Evolutionary conservation across 148 eudicot species (phyloP).

Genomic region (Silene uniflora): DNA sequence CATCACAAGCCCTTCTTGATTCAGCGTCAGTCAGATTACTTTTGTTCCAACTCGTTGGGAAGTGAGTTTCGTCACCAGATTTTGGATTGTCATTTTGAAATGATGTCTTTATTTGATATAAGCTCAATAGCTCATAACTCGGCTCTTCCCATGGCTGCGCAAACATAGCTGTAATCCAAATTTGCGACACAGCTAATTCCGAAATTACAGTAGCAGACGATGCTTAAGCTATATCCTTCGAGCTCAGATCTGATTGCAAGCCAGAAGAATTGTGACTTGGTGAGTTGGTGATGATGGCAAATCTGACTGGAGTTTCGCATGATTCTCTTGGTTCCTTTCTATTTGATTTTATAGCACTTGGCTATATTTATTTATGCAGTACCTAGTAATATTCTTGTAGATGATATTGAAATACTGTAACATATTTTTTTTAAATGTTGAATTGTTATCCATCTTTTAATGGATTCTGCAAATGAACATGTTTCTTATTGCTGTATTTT

Average conservation of each 20-base stretch:
- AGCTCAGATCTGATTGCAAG: neutral
- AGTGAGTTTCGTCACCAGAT: neutral
- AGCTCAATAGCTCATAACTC: neutral
- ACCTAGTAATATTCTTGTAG: neutral
- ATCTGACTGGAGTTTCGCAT: neutral
- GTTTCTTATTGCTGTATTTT: no score
- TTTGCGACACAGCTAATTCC: neutral
- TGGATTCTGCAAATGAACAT: no score
- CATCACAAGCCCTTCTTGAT: neutral
- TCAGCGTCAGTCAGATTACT: neutral
- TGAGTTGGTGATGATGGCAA: neutral
- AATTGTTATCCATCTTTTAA: no score
- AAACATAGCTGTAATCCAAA: neutral
- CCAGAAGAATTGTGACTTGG: neutral
- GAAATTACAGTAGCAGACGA: neutral
- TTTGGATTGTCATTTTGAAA: neutral
- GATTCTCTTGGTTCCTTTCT: neutral
- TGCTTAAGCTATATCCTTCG: neutral
- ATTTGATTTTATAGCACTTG: neutral
- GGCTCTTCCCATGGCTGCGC: neutral
- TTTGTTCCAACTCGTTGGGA: slow-evolving; percentile 1
- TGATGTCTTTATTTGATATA: neutral
- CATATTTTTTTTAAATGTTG: no score
- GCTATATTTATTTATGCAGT: neutral
- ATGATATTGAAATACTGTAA: neutral